Evolutionary conservation across 2,329 filamentous ascomycete species (phyloP).

Genomic region (Cytospora piceae): DNA sequence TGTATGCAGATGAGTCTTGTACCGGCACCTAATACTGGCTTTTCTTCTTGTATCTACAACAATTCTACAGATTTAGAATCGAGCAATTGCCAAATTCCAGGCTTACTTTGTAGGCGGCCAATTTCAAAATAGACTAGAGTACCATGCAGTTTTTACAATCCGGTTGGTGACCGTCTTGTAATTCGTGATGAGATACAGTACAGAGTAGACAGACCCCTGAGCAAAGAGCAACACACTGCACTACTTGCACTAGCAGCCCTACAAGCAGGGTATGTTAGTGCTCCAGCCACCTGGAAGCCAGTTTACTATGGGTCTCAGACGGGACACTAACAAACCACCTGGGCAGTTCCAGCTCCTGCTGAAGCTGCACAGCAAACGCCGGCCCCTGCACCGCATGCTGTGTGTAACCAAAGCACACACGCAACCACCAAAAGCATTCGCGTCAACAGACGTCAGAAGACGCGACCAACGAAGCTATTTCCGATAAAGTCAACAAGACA

Average conservation of each 20-base stretch:
- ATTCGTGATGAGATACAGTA: too few species aligned
- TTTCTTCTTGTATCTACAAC: background rate
- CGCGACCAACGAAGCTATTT: constrained; percentile 17
- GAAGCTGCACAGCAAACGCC: background rate
- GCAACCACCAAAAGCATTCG: constrained; percentile 5
- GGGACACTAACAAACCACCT: constrained; percentile 11
- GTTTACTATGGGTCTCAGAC: background rate
- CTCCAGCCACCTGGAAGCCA: background rate
- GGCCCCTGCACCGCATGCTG: background rate
- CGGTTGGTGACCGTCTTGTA: background rate
- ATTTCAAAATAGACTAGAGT: too few species aligned
- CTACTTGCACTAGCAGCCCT: background rate
- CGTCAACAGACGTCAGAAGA: constrained; percentile 15
- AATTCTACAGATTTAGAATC: background rate
- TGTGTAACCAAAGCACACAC: too few species aligned
- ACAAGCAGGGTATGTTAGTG: constrained; percentile 5
- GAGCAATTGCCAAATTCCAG: too few species aligned
- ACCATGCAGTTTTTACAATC: background rate
- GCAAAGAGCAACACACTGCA: background rate
- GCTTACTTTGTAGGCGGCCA: background rate
- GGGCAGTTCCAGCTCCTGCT: constrained; percentile 8
- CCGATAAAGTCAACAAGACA: constrained; percentile 11
- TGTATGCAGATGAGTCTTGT: background rate
- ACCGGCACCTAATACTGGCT: background rate
- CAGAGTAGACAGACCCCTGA: background rate